Base-by-base conservation (phyloP, 768 basidiomycete genomes). In the Leccinellum rugosiceps region DNA sequence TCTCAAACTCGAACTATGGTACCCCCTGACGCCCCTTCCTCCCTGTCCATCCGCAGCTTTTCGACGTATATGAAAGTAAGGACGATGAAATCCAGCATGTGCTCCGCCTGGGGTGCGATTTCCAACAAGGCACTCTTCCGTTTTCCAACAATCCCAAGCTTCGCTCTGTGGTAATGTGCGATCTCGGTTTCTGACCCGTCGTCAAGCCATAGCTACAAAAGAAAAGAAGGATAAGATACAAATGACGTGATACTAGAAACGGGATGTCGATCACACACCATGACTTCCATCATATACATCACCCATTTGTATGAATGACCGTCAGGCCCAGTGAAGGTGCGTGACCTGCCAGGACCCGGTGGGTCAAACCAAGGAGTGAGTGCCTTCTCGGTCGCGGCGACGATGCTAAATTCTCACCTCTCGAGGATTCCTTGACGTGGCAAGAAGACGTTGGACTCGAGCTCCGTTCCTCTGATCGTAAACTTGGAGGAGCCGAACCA, bases 231-330 rank as follows among this genome's bases (percentile, higher is more conserved):
- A 15, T 60, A 11, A 61, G 55, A 58, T 5, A 1, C 55, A n/a
- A 31, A 54, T 21, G 23, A 45, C 31, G 11, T 13, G 35, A 25
- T 6, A 14, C 9, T 32, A 34, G 34, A 21, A 44, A 34, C 1
- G 9, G n/a, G 43, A 19, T 2, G 15, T 51, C 34, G 0, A 11
- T 23, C 14, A 38, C 66, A 19, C 4, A 70, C 60, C 57, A 31
- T 53, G 9, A 67, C 66, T 15, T 55, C 46, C 13, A 50, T 23
- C 2, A 1, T 1, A 19, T 57, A 1, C 51, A 74, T 58, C 10
- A 63, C 60, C 75, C 75, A 76, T 47, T 65, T 63, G 41, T 75
- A 76, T 45, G 56, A 61, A 25, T 56, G 68, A 6, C 69, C 72
- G 43, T 75, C 74, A 1, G 60, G 68, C 0, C 69, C 75, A 4